These are phyloP conservation scores for Quercus phellos DNA, from an alignment of 331 rosid species.

Conservation along the genomic window DNA sequence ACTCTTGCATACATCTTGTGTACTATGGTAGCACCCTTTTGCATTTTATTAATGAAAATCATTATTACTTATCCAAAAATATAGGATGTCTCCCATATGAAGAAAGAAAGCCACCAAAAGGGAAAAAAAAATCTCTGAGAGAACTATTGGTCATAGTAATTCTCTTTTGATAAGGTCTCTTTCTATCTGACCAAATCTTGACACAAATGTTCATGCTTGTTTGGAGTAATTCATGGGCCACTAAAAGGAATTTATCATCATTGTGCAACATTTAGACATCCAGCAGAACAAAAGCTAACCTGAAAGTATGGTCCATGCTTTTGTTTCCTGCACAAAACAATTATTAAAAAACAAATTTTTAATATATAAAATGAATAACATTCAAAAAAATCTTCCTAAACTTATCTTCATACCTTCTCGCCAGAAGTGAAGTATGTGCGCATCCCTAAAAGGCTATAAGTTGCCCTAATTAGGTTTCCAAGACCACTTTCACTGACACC, in stretches of 20 bases:
- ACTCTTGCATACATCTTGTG: too few species aligned
- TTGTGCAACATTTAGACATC: constrained; percentile 4
- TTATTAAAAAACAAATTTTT: constrained; percentile 19
- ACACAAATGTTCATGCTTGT: neutral
- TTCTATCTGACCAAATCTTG: neutral
- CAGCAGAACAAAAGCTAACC: constrained; percentile 49
- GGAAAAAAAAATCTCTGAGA: neutral
- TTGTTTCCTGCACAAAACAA: constrained; percentile 65
- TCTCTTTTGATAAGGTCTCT: neutral
- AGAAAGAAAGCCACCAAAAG: neutral
- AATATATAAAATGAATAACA: constrained; percentile 8
- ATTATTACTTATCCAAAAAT: too few species aligned
- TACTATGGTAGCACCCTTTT: too few species aligned
- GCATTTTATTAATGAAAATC: too few species aligned
- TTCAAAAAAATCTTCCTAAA: constrained; percentile 4
- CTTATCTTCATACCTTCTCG: constrained; percentile 67
- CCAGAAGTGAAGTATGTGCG: constrained; percentile 93
- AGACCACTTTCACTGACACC: constrained; percentile 94
- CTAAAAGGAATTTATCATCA: neutral
- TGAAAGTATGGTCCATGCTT: constrained; percentile 94
- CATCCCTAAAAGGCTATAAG: constrained; percentile 76
- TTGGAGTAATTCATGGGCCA: neutral
- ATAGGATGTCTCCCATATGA: neutral
- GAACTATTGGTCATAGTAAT: constrained; percentile 1
- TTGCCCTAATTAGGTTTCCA: constrained; percentile 85